Base-by-base conservation (phyloP, 257 asterid genomes). In the Solanum arcanum region DNA sequence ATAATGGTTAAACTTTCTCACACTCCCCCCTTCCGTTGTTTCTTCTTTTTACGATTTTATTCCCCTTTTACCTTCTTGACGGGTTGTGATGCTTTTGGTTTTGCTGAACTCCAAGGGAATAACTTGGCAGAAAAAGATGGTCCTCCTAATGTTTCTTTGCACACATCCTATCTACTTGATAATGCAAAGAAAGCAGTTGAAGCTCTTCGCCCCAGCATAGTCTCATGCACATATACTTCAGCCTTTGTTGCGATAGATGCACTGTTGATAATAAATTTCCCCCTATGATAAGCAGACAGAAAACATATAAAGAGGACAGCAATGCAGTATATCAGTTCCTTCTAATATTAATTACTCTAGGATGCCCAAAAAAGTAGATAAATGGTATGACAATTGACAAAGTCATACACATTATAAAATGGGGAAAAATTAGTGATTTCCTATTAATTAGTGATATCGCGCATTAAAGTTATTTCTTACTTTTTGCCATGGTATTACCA, bases 211-310 rank as follows among this genome's bases (percentile, higher is more conserved):
- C 98, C 96, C 0, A 91, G 92, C 83, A 20, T 89, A 12, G 97
- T 95, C 64, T 95, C 97, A 9, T 93, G 98, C 60, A 97, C 95
- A 46, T 93, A 92, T 87, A 93, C 92, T 73, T 87, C 94, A 86
- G 97, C 95, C 70, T 89, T 91, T 7, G 97, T 97, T 83, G 97
- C 95, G 14, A 93, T 95, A 88, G 97, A 94, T 78, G 90, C 94
- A 3, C 93, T 94, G 35, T 96, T 89, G 59, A 92, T 91, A 14
- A 95, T 93, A 90, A 89, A 68, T 16, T 44, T 9, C 84, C 73
- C 56, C 23, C 9, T n/a, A 42, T 15, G 33, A 68, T n/a, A 77
- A 77, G 83, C 83, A 41, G n/a, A 77, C n/a, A 44, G 62, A 77
- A 77, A 44, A 27, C 62, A 77, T 25, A 25, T 77, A 42, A 76